A percentile compares a stretch with the other conserved stretches of the same genome.
These are phyloP conservation scores for Cordyceps pruinosa DNA, from an alignment of 2,329 filamentous ascomycete genomes.

Conservation along the genomic window DNA sequence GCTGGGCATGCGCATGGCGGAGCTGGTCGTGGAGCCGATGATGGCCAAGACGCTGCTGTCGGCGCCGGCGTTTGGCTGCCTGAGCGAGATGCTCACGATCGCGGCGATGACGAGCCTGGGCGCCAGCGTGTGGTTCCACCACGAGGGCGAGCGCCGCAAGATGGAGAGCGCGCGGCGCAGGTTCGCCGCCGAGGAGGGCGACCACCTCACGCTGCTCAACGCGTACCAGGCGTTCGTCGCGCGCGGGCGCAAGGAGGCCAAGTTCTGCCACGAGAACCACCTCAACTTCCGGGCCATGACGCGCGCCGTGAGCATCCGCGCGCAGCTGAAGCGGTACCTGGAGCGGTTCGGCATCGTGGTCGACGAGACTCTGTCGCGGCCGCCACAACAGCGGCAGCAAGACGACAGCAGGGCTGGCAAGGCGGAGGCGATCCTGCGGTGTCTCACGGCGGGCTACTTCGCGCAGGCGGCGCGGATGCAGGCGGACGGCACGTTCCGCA, in stretches of 20 bases:
- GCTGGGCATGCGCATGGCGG: conserved; percentile 85
- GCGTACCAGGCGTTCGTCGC: conserved; percentile 86
- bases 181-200: conserved; percentile 88
- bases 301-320: conserved; percentile 76
- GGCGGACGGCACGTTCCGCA: conserved; percentile 81
- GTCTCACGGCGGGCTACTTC: conserved; percentile 86
- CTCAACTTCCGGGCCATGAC: conserved; percentile 82
- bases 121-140: conserved; percentile 74
- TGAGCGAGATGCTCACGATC: conserved; percentile 83
- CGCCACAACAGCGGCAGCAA: conserved; percentile 22
- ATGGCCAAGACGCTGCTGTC: conserved; percentile 82
- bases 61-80: conserved; percentile 66
- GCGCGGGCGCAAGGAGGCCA: conserved; percentile 71
- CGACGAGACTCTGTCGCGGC: conserved; percentile 50
- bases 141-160: conserved; percentile 68
- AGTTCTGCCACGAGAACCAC: conserved; percentile 81
- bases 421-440: conserved; percentile 71
- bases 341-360: conserved; percentile 73
- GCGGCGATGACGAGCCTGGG: conserved; percentile 90
- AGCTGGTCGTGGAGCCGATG: conserved; percentile 90
- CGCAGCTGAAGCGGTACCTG: conserved; percentile 78
- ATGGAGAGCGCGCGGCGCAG: conserved; percentile 69
- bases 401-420: conserved; percentile 20
- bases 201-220: conserved; percentile 87
- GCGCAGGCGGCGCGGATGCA: conserved; percentile 92